A percentile compares a stretch with the other conserved stretches of the same genome.
phyloP scores from a whole-genome alignment of 1,284 basidiomycete genomes.

The Tylopilus sp. region DNA sequence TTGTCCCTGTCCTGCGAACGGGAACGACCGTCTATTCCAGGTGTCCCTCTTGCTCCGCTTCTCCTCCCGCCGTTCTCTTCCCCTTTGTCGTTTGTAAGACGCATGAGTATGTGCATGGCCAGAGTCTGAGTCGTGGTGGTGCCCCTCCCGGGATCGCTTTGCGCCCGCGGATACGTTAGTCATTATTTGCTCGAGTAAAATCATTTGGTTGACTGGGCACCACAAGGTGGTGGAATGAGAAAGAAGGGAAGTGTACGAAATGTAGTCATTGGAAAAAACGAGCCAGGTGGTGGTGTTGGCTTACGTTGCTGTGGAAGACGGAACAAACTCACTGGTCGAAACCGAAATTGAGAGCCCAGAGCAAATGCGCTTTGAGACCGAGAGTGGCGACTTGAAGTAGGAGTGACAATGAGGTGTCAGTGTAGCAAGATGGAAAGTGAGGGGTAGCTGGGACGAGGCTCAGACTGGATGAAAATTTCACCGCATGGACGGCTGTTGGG shows the following conservation, averaged over 20 bases:
- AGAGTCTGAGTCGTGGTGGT: slow-evolving; percentile 44
- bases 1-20: slow-evolving; percentile 64
- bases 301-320: not conserved
- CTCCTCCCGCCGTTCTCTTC: slow-evolving; percentile 52
- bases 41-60: too few species aligned
- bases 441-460: too few species aligned
- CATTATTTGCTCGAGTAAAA: slow-evolving; percentile 60
- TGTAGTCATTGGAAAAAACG: not conserved
- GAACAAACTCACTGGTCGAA: too few species aligned
- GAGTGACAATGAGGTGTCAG: too few species aligned
- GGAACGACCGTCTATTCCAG: too few species aligned
- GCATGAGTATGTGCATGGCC: too few species aligned
- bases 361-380: too few species aligned
- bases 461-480: too few species aligned
- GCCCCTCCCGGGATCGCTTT: slow-evolving; percentile 80
- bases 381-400: too few species aligned
- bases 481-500: too few species aligned
- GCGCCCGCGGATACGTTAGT: slow-evolving; percentile 86
- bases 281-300: not conserved
- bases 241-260: slow-evolving; percentile 6
- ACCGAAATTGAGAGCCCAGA: too few species aligned
- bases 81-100: slow-evolving; percentile 51
- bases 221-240: slow-evolving; percentile 70
- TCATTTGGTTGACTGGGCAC: slow-evolving; percentile 79
- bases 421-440: too few species aligned